Evolutionary conservation across 257 asterid species (phyloP), one percentile per base, ranked within the genome.

Genomic region (Coffea eugenioides): DNA sequence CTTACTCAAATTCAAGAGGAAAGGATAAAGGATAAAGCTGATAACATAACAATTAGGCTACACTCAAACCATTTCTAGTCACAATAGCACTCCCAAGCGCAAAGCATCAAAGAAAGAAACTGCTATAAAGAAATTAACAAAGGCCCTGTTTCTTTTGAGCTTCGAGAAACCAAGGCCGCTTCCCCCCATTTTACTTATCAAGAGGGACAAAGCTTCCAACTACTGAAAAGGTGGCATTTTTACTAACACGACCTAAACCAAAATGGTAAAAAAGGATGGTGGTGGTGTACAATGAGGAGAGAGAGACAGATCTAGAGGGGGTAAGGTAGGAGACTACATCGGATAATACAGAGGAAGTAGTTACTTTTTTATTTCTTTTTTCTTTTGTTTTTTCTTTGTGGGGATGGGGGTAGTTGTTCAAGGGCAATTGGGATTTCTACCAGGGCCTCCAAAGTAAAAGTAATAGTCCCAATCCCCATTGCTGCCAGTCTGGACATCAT

Each of bases 401-500:
- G 34, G 34, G 34, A 1, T 31, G 1, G 34, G 34, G 34, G 34
- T 31, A 31, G 34, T 31, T 31, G 34, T 31, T 31, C 34, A 31
- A 31, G 34, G 34, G 34, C 34, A 31, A 31, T 31, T 31, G 34
- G 34, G 34, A 31, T 31, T 31, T 31, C 34, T 1, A 31, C 34
- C 34, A 31, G 34, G 34, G 34, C 98, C 98, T 74, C 97, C 98
- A 78, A 88, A 94, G 87, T 91, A 94, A 79, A 94, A 94, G 89
- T 87, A 90, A 80, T 90, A 92, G 25, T 97, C 98, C 98, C 98
- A 94, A 82, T 91, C 97, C 12, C 88, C 89, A 76, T 92, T 94
- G 65, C 71, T 90, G 49, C 97, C 97, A 46, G 91, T 87, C 86
- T 90, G 94, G 81, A 94, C 94, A 82, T 94, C 97, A 73, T 94